These are phyloP conservation scores for Alternaria sp. DNA, from an alignment of 2,329 filamentous ascomycete species.

Conservation along the genomic window DNA sequence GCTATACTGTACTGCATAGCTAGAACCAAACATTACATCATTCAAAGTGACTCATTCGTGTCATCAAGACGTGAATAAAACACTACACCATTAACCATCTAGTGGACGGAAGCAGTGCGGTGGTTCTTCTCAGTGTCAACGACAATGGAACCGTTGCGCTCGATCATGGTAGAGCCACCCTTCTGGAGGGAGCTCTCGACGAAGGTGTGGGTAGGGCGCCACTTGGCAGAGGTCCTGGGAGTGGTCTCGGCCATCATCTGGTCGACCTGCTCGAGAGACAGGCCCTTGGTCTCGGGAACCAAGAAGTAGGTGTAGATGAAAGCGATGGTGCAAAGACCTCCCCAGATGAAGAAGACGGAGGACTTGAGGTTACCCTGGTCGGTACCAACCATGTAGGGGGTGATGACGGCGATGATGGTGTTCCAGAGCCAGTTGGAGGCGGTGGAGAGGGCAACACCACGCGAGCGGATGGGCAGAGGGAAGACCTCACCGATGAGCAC, in stretches of 20 bases:
- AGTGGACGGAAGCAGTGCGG: conserved; percentile 1
- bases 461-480: conserved; percentile 47
- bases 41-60: neutral
- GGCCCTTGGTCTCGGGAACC: conserved; percentile 78
- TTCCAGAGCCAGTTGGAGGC: conserved; percentile 79
- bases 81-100: neutral
- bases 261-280: conserved; percentile 78
- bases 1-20: neutral
- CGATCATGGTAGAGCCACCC: neutral
- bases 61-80: neutral
- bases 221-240: conserved; percentile 74
- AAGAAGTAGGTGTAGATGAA: conserved; percentile 73
- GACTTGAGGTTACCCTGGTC: conserved; percentile 68
- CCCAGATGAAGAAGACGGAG: conserved; percentile 57
- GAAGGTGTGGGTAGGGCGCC: conserved; percentile 49
- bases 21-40: conserved; percentile 1
- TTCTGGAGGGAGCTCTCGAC: neutral
- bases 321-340: conserved; percentile 55
- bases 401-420: conserved; percentile 52
- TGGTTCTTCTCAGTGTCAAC: neutral
- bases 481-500: conserved; percentile 85
- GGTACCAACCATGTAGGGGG: conserved; percentile 72
- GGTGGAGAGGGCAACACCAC: conserved; percentile 84
- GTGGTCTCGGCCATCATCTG: conserved; percentile 86
- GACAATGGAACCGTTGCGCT: neutral